Base-by-base conservation (phyloP, 2,329 filamentous ascomycete species). In the Phoma sp. region DNA sequence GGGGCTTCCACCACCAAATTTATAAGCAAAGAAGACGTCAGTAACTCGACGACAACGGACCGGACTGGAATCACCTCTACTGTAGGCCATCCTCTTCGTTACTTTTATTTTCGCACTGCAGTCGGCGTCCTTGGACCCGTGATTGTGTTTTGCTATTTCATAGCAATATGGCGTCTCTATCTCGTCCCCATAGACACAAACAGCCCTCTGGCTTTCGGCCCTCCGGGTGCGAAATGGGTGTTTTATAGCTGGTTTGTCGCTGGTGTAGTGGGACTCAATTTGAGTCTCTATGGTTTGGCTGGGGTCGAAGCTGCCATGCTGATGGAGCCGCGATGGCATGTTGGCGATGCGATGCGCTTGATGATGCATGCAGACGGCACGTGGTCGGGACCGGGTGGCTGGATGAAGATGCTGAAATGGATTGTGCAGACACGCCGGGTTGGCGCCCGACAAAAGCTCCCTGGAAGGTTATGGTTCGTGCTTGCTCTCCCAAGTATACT, bases 351-450 rank as follows among this genome's bases (percentile, higher is more conserved):
- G 0, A 60, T 50, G 51, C 49, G 47, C 4, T 27, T 60, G 7
- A 57, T 53, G 54, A 39, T 60, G 47, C 58, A 60, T 45, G 54
- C 54, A 7, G 51, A 57, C n/a, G 40, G 36, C 1, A 60, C 54
- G 0, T 60, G 58, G 54, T 55, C 46, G 7, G 58, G 58, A 7
- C 58, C 51, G 1, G 48, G 54, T 32, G 54, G 54, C 22, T 60
- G 54, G 54, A 25, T 60, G 50, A 60, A 52, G 43, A 46, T 22
- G 1, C n/a, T 60, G 7, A 55, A 55, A 15, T 57, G 50, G 57
- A 21, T 39, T 2, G 15, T 38, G 13, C 46, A 51, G n/a, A 40
- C 21, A 24, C 38, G 33, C 25, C 50, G 21, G 31, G 15, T 12
- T 22, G 29, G 37, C 29, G 27, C 10, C 10, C 37, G 21, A 2